Base-by-base conservation (phyloP, 192 early-diverging fungal genomes). In the Backusella macrospora region DNA sequence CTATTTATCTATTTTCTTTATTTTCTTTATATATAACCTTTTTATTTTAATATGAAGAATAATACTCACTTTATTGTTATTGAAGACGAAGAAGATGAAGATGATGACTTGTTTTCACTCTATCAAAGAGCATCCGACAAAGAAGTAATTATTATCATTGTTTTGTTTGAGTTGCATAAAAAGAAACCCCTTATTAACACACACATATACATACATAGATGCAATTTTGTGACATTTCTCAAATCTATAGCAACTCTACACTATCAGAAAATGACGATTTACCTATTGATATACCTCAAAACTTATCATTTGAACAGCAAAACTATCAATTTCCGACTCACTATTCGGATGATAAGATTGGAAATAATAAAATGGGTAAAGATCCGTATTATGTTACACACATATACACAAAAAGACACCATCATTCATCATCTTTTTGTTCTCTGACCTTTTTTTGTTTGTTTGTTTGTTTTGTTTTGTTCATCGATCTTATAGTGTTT, bases 371-470 rank as follows among this genome's bases (percentile, higher is more conserved):
- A 59, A 59, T 59, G 21, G 21, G 21, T 13, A 26, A 18, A 59
- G 52, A 59, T 59, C 52, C 52, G 26, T 59, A 13, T 10, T 12
- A 26, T 8, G 52, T 59, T 12, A 23, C 18, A 59, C 52, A 59
- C n/a, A n/a, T n/a, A n/a, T n/a, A n/a, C n/a, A n/a, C n/a, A 59
- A 59, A 59, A 34, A 34, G 29, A 59, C 52, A 59, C 26, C 52
- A 59, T 23, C 18, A 59, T 21, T 18, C 21, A 59, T 59, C 52
- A 59, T 59, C 21, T 18, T 59, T 12, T 12, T 26, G 7, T 4
- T 10, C 10, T 23, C 18, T n/a, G 8, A 15, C 7, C 40, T 42
- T 42, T 42, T 55, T 55, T 55, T 55, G 49, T 55, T 55, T 55
- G 12, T 55, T 55, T 55, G 23, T 26, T 21, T 10, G 2, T 26